These are phyloP conservation scores for Aegilops bicornis DNA, from an alignment of 176 grass and related monocot genomes.

Conservation along the genomic window DNA sequence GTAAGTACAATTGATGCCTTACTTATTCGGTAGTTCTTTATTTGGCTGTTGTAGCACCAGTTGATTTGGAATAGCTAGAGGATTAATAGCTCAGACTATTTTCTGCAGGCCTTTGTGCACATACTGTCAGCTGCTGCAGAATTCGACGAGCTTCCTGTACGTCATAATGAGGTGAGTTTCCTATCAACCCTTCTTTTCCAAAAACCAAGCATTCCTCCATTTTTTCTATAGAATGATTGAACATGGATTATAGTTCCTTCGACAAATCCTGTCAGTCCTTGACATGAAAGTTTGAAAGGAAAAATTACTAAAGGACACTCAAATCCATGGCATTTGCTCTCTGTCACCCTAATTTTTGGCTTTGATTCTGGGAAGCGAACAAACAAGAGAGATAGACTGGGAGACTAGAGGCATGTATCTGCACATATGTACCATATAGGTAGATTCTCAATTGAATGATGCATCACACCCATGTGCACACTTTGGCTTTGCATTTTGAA, in stretches of 20 bases:
- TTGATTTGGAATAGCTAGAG: constrained; percentile 28
- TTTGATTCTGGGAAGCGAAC: background rate
- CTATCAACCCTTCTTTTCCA: background rate
- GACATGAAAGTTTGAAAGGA: background rate
- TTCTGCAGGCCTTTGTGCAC: constrained; percentile 72
- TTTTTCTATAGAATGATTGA: background rate
- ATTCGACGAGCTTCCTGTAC: constrained; percentile 96
- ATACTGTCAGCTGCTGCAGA: constrained; percentile 86
- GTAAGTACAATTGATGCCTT: constrained; percentile 44
- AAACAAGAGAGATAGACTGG: background rate
- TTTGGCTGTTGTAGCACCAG: background rate
- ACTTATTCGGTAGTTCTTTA: constrained; percentile 20
- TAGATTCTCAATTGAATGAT: background rate
- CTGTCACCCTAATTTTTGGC: background rate
- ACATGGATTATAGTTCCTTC: background rate
- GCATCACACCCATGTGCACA: background rate
- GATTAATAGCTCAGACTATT: constrained; percentile 17
- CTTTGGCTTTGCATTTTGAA: background rate
- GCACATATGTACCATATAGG: background rate
- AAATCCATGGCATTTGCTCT: background rate
- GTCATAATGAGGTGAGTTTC: constrained; percentile 85
- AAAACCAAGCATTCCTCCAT: background rate
- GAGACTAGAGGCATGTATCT: background rate
- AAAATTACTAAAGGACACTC: background rate
- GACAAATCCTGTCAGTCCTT: background rate